Base-by-base conservation (phyloP, 495 filamentous ascomycete genomes). In the Chaetomium tenue region DNA sequence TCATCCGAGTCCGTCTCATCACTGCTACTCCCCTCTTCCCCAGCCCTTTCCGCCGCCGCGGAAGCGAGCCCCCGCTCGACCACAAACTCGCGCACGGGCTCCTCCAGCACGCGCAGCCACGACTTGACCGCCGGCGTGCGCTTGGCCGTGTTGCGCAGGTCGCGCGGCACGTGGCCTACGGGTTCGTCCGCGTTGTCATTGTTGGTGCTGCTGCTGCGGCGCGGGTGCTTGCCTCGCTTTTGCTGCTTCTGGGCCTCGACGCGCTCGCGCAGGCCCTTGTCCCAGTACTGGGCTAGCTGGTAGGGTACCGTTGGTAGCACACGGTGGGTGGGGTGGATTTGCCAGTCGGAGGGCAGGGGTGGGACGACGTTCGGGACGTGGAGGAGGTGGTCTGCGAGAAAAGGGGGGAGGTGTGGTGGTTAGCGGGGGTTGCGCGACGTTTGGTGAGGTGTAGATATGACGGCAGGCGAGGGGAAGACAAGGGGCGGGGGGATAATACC, bases 261-360 rank as follows among this genome's bases (percentile, higher is more conserved):
- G 47, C 76, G 77, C 60, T 78, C 75, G 30, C 81, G 82, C 66
- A 89, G 80, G 54, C 87, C 86, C 6, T 81, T 82, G 63, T 98
- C 93, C 91, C 92, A 98, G 40, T 92, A 81, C 16, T 88, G 86
- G 8, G 95, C 94, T 47, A 95, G 86, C 68, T 91, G 91, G 76
- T 98, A 98, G 2, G 93, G 94, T 54, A 98, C 88, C 11, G 66
- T 67, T 23, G 81, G 76, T 64, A 88, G 87, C 15, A 89, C 84
- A 15, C 88, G 86, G 71, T 96, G 81, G 18, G 92, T 92, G 0
- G 93, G 92, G 37, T 82, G 83, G 37, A 92, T 81, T 60, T 84
- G 81, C 88, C 91, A 98, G 71, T 98, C 94, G 51, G 79, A 82
- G 0, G 92, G 85, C 25, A 88, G 79, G 1, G 94, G 95, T 1